These are phyloP conservation scores for Globisporangium spinosum DNA, from an alignment of 352 stramenopile species.

Conservation along the genomic window DNA sequence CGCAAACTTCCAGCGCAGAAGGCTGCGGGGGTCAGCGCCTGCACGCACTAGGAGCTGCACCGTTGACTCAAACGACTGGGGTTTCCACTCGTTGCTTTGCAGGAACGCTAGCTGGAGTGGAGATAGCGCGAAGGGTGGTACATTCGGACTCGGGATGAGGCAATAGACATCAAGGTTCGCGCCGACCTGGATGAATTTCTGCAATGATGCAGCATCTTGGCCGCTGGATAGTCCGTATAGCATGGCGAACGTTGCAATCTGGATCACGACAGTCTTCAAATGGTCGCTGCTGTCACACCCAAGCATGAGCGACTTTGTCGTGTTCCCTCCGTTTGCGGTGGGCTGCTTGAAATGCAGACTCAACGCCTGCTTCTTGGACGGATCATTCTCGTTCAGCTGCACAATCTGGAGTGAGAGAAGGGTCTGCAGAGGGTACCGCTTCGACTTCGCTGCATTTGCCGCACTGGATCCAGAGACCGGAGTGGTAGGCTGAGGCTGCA, in stretches of 20 bases:
- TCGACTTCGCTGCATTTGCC: constrained; percentile 14
- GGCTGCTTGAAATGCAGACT: constrained; percentile 53
- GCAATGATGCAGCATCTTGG: constrained; percentile 32
- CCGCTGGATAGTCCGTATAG: constrained; percentile 40
- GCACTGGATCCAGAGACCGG: not conserved
- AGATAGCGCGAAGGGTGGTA: constrained; percentile 24
- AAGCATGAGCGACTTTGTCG: constrained; percentile 51
- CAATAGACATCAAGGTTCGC: constrained; percentile 52
- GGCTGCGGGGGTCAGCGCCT: constrained; percentile 34
- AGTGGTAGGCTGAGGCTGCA: not conserved
- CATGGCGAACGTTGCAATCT: constrained; percentile 58
- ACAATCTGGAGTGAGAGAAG: constrained; percentile 51
- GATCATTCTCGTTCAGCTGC: constrained; percentile 46
- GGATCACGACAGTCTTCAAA: constrained; percentile 33
- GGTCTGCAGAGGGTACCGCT: constrained; percentile 40
- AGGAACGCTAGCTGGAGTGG: constrained; percentile 56
- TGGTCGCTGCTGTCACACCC: constrained; percentile 34
- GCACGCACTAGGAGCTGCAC: constrained; percentile 41
- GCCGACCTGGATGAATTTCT: constrained; percentile 43
- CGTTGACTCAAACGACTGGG: constrained; percentile 25
- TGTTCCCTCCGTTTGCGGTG: constrained; percentile 26
- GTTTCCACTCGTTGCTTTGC: constrained; percentile 4
- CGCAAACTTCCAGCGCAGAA: constrained; percentile 62
- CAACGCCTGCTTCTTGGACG: constrained; percentile 38
- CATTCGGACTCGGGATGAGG: constrained; percentile 25